Base-by-base conservation (phyloP, 176 grass and related monocot species). In the Hsuehochloa calcarea region DNA sequence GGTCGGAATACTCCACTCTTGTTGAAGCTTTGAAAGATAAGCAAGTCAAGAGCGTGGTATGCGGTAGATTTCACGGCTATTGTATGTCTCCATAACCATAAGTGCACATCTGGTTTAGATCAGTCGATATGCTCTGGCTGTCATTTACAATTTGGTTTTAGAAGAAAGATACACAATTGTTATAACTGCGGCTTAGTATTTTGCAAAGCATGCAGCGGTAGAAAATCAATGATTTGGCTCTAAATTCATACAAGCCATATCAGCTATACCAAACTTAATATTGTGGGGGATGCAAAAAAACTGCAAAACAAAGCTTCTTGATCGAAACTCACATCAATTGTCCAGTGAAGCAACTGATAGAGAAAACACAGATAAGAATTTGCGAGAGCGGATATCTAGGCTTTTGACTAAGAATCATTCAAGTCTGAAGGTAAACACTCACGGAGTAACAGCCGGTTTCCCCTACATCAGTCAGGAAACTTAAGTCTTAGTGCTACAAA, bases 11-110 rank as follows among this genome's bases (percentile, higher is more conserved):
- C 77, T 65, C 88, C 84, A 60, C 91, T 52, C 71, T 87, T 75
- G 84, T 96, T 55, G 88, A 91, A 84, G 91, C 88, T 82, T 82
- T 96, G 56, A 91, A 89, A 82, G 91, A 93, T 86, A 96, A 96
- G 72, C 93, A 93, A 85, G 91, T 93, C 17, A 96, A 89, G 87
- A 91, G 65, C 17, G 83, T 95, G 44, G 88, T 89, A 16, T 96
- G 93, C 20, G 91, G 91, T 61, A 71, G 87, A 81, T 83, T 93
- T 89, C 81, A 96, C 93, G 39, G 76, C 86, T 44, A 86, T 68
- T 54, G 77, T 93, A 40, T 93, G 88, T 89, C 84, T 91, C 15
- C 93, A 89, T 70, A 96, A 85, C 15, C 93, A 89, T 70, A 96
- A 85, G 61, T 85, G 77, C 81, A 70, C 68, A 26, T 91, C 86